Base-by-base conservation (phyloP, 768 basidiomycete genomes). In the Gloeostereum incarnatum region DNA sequence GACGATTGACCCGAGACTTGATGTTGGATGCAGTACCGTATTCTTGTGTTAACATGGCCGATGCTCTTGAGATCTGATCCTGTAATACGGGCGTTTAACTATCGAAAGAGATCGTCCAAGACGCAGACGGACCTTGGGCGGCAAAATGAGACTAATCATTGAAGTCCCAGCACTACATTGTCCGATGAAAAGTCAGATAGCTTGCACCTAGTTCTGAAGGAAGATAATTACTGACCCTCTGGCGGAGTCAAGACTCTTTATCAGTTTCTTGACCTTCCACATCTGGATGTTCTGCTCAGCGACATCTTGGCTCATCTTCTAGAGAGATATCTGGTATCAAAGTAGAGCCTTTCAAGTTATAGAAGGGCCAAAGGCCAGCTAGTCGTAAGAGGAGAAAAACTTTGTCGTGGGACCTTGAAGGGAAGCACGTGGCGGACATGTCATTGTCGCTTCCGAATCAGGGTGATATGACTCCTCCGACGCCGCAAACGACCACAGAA, bases 1-100 rank as follows among this genome's bases (percentile, higher is more conserved):
- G 79, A 51, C 96, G 81, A 69, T 94, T 97, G 58, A 93, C 92
- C 42, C 96, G 89, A 45, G 92, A 96, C 61, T 99, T 99, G 72
- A 99, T 98, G 69, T 99, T 98, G 45, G 93, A 96, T n/a, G 96
- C 96, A 5, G 93, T 97, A 38, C 92, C 92, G 52, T 91, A 94
- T 61, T 96, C 96, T 58, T 94, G 92, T 38, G 94, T 97, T 57
- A 99, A 77, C 94, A 99, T 96, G 42, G 81, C 83, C 33, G 82
- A 83, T 47, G 85, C 82, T 44, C 91, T 82, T 25, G 93, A 93
- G 58, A 99, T 88, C 76, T 98, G 94, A 63, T 86, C 81, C 81
- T 87, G 36, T 0, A 32, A 18, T 16, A 43, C 27, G 11, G 31
- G 31, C n/a, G 36, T 31, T n/a, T 20, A 26, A 19, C 19, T 23